phyloP scores from a whole-genome alignment of 2,329 filamentous ascomycete genomes.

The Paecilomyces fulvus region DNA sequence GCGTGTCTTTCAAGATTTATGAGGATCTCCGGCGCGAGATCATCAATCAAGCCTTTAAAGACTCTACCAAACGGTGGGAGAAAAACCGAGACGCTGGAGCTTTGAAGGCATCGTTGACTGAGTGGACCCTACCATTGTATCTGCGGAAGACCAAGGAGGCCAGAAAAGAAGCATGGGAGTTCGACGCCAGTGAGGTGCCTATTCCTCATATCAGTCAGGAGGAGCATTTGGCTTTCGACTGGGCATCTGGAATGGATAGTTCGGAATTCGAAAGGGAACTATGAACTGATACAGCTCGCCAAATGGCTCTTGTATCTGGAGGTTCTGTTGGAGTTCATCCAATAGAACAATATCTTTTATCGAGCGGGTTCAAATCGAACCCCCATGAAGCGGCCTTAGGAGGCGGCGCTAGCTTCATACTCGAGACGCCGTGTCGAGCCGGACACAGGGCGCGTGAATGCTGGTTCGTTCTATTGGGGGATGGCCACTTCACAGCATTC shows the following conservation, averaged over 20 bases:
- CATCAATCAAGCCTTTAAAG: conserved; percentile 32
- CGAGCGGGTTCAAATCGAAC: too few relatives aligned
- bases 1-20: conserved; percentile 28
- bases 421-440: too few relatives aligned
- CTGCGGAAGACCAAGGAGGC: conserved; percentile 20
- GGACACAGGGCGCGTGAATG: too few relatives aligned
- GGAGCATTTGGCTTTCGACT: background rate
- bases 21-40: conserved; percentile 28
- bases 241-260: background rate
- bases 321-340: too few relatives aligned
- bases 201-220: conserved; percentile 16
- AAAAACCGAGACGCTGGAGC: conserved; percentile 31
- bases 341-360: too few relatives aligned
- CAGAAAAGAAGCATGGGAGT: conserved; percentile 26
- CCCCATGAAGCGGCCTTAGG: too few relatives aligned
- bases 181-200: conserved; percentile 25
- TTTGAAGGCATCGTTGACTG: conserved; percentile 27
- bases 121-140: conserved; percentile 30
- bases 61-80: conserved; percentile 31
- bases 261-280: background rate
- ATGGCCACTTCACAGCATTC: too few relatives aligned
- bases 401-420: too few relatives aligned
- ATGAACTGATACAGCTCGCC: background rate
- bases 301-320: background rate
- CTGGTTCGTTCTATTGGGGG: too few relatives aligned